phyloP scores from a whole-genome alignment of 202 grass and related monocot species.

The Zizania palustris region DNA sequence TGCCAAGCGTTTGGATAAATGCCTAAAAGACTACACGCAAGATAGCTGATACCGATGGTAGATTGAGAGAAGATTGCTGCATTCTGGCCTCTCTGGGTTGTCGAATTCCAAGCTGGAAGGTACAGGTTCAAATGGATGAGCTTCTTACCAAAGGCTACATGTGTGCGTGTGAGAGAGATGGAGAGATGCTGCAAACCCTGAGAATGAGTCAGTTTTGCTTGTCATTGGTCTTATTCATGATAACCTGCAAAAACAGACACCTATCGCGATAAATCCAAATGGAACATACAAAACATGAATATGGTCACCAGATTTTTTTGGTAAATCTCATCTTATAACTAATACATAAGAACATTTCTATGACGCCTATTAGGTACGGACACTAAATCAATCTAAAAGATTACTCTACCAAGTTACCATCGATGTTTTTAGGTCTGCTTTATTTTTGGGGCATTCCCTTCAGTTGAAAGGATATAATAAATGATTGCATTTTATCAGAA shows the following conservation, averaged over 20 bases:
- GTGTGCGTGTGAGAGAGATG: background rate
- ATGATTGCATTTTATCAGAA: background rate
- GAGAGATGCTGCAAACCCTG: slow-evolving; percentile 59
- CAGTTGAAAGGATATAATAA: background rate
- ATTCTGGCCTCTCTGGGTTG: slow-evolving; percentile 93
- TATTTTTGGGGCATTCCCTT: too few relatives aligned
- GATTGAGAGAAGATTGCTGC: slow-evolving; percentile 91
- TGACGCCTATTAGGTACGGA: too few relatives aligned
- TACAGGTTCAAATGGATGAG: slow-evolving; percentile 32
- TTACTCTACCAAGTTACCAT: too few relatives aligned
- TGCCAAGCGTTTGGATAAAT: too few relatives aligned
- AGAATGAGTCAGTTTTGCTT: slow-evolving; percentile 90
- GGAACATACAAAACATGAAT: slow-evolving; percentile 2
- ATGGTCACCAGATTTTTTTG: background rate
- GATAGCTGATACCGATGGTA: too few relatives aligned
- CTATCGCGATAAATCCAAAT: slow-evolving; percentile 34
- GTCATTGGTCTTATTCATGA: slow-evolving; percentile 97
- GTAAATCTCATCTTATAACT: background rate
- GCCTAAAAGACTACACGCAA: too few relatives aligned
- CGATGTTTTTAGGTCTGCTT: too few relatives aligned
- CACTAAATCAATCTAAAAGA: too few relatives aligned
- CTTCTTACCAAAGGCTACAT: slow-evolving; percentile 9
- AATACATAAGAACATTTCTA: too few relatives aligned
- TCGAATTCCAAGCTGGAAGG: slow-evolving; percentile 80
- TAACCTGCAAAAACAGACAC: slow-evolving; percentile 58